Conservation (phyloP, 2,329 filamentous ascomycete genomes). For the Endocalyx cinctus region DNA sequence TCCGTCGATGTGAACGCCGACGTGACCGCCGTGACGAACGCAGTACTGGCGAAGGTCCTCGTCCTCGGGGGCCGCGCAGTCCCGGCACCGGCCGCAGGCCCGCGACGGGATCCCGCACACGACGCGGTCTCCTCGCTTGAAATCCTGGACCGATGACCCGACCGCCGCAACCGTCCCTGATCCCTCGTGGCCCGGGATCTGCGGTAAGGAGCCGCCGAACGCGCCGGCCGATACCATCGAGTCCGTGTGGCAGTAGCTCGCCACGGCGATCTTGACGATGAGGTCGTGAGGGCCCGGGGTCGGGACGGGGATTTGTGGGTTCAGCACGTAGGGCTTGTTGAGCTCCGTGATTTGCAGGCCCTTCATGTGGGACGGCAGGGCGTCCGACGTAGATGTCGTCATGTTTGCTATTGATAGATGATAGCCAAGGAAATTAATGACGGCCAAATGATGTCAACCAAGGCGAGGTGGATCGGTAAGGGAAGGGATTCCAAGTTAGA, state of each 20-base stretch:
- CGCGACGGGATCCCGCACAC: constrained; percentile 51
- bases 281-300: constrained; percentile 47
- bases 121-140: constrained; percentile 48
- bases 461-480: too few relatives aligned
- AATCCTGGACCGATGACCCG: constrained; percentile 36
- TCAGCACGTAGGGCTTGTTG: constrained; percentile 51
- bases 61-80: constrained; percentile 44
- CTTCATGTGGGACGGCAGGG: constrained; percentile 24
- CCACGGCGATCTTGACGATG: constrained; percentile 56
- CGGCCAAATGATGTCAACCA: too few relatives aligned
- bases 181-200: constrained; percentile 54
- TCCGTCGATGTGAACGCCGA: constrained; percentile 48
- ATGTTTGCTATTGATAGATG: too few relatives aligned
- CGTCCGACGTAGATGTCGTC: background rate
- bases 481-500: too few relatives aligned
- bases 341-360: constrained; percentile 33
- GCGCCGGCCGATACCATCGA: constrained; percentile 47
- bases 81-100: constrained; percentile 47
- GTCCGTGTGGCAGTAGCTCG: constrained; percentile 61
- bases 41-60: constrained; percentile 52
- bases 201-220: constrained; percentile 44
- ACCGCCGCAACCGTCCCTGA: constrained; percentile 48
- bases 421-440: too few relatives aligned
- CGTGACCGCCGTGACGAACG: constrained; percentile 34
- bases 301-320: constrained; percentile 44